phyloP scores from a whole-genome alignment of 768 basidiomycete species.

The Suillus discolor region DNA sequence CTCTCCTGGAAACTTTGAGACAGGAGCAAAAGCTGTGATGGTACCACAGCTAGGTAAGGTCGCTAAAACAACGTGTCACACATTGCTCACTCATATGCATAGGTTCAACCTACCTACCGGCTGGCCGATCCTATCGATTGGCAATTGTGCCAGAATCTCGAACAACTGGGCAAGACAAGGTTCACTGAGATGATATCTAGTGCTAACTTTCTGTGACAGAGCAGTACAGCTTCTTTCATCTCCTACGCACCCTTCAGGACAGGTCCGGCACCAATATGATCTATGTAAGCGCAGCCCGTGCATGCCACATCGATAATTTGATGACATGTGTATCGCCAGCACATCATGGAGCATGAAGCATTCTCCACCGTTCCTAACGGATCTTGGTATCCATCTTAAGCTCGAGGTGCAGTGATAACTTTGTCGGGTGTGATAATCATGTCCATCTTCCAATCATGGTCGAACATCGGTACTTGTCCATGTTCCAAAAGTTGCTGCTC shows the following conservation, averaged over 20 bases:
- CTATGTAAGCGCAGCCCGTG: slow-evolving; percentile 18
- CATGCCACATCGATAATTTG: slow-evolving; percentile 6
- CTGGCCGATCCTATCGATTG: slow-evolving; percentile 45
- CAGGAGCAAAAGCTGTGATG: slow-evolving; percentile 63
- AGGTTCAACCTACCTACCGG: slow-evolving; percentile 45
- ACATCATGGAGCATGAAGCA: not conserved
- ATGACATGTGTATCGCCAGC: slow-evolving; percentile 3
- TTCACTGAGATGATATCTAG: slow-evolving; percentile 18
- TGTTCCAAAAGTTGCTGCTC: slow-evolving; percentile 61
- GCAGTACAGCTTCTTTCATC: slow-evolving; percentile 42
- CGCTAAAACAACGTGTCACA: not conserved
- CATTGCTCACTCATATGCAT: not conserved
- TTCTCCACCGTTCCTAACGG: not conserved
- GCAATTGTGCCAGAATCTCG: slow-evolving; percentile 43
- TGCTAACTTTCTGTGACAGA: slow-evolving; percentile 29
- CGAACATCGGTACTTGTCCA: slow-evolving; percentile 53
- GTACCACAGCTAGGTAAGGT: slow-evolving; percentile 61
- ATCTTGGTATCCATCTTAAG: not conserved
- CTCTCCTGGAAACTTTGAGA: slow-evolving; percentile 63
- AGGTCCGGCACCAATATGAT: slow-evolving; percentile 22
- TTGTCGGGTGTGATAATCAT: slow-evolving; percentile 54
- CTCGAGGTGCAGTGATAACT: slow-evolving; percentile 24
- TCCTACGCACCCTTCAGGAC: slow-evolving; percentile 28
- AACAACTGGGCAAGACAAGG: slow-evolving; percentile 40
- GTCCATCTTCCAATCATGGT: slow-evolving; percentile 68